Evolutionary conservation across 2,329 filamentous ascomycete species (phyloP).

Genomic region (Curvularia sp.): DNA sequence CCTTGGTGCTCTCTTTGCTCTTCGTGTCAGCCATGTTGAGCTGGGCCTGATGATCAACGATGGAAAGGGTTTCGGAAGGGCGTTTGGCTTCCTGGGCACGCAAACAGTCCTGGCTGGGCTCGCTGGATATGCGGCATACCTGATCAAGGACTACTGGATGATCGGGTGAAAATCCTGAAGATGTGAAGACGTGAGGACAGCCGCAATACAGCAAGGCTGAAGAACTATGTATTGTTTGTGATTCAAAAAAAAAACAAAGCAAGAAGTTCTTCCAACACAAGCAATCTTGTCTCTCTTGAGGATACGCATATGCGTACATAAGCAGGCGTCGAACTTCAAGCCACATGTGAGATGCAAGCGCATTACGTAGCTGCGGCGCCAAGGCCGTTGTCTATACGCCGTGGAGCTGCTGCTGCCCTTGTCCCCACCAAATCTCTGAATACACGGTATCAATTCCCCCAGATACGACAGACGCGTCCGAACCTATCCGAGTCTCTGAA

Average conservation of each 20-base stretch:
- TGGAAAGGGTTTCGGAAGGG: slow-evolving; percentile 31
- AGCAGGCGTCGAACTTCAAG: background rate
- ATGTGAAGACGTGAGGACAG: background rate
- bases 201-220: background rate
- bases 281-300: background rate
- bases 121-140: slow-evolving; percentile 42
- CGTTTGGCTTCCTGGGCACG: slow-evolving; percentile 43
- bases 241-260: background rate
- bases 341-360: slow-evolving; percentile 14
- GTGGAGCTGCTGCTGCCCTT: slow-evolving; percentile 18
- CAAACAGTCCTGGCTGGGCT: slow-evolving; percentile 39
- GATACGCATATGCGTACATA: slow-evolving; percentile 4
- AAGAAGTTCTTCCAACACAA: background rate
- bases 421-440: slow-evolving; percentile 26
- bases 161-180: slow-evolving; percentile 17
- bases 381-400: slow-evolving; percentile 20
- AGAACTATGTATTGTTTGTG: background rate
- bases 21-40: slow-evolving; percentile 53
- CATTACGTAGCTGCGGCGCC: slow-evolving; percentile 29
- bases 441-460: slow-evolving; percentile 18
- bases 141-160: slow-evolving; percentile 44
- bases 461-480: slow-evolving; percentile 10
- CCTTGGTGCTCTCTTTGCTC: slow-evolving; percentile 50
- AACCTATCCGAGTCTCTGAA: slow-evolving; percentile 1
- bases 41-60: slow-evolving; percentile 46